Percentiles rank a stretch among this genome's conserved stretches.
Conservation (phyloP, 331 rosid genomes). For the Acacia concinna region DNA sequence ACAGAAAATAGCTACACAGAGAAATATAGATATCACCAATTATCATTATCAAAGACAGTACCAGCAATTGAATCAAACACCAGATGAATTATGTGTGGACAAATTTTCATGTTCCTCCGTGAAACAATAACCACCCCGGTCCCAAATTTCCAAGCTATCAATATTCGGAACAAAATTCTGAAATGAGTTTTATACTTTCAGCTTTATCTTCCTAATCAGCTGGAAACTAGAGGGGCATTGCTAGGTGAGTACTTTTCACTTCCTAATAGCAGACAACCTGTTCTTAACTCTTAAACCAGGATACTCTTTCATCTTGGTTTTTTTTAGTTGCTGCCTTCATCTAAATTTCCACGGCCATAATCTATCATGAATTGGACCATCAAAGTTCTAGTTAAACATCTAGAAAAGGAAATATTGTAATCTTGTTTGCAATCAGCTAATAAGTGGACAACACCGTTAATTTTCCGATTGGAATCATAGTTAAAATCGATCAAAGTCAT, state of each 20-base stretch:
- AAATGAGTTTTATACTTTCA: not conserved
- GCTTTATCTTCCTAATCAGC: constrained; percentile 14
- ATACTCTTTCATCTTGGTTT: not conserved
- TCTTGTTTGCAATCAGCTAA: not conserved
- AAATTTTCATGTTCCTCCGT: constrained; percentile 18
- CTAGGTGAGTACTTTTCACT: not conserved
- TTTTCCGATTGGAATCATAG: constrained; percentile 1
- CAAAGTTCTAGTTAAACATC: constrained; percentile 3
- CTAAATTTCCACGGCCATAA: not conserved
- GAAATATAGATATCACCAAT: not conserved
- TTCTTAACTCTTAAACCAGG: not conserved
- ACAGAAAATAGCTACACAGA: constrained; percentile 5
- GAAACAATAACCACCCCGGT: not conserved
- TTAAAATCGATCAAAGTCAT: constrained; percentile 12
- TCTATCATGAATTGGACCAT: constrained; percentile 9
- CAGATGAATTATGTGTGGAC: constrained; percentile 19
- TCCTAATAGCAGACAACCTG: not conserved
- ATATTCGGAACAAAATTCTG: not conserved
- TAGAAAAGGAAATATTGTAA: not conserved
- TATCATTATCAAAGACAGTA: constrained; percentile 13
- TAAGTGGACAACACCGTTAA: not conserved
- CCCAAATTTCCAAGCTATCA: not conserved
- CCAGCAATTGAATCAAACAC: not conserved
- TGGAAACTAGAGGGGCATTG: not conserved
- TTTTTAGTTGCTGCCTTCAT: constrained; percentile 3